These are phyloP conservation scores for Blastobotrys aristatus DNA, from an alignment of 1,139 yeast genomes.

Conservation along the genomic window DNA sequence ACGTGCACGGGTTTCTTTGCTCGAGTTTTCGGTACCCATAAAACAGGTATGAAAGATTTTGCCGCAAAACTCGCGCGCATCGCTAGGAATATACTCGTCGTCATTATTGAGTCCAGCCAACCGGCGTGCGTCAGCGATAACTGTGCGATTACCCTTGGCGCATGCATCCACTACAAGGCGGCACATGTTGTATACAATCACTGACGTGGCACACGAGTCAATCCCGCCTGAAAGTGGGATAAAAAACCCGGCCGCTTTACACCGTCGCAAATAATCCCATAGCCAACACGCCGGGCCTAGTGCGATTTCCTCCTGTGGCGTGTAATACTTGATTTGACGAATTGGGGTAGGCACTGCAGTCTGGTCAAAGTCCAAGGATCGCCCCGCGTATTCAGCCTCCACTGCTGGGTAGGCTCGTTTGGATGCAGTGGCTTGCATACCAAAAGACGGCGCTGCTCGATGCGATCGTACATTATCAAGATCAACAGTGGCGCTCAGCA, in stretches of 20 bases:
- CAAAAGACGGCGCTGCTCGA: constrained; percentile 67
- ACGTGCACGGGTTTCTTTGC: constrained; percentile 75
- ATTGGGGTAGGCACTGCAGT: constrained; percentile 53
- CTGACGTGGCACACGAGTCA: constrained; percentile 96
- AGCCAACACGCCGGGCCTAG: constrained; percentile 99
- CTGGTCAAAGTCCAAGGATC: constrained; percentile 52
- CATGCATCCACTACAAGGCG: constrained; percentile 63
- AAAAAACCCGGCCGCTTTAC: constrained; percentile 85
- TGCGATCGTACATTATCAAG: constrained; percentile 84
- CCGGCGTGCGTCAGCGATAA: constrained; percentile 63
- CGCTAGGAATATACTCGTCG: constrained; percentile 59
- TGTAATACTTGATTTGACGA: constrained; percentile 52
- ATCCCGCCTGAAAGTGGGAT: constrained; percentile 95
- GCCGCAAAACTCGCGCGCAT: constrained; percentile 70
- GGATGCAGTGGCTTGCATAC: constrained; percentile 54
- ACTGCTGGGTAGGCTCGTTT: constrained; percentile 55
- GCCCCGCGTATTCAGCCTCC: constrained; percentile 21
- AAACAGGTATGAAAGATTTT: constrained; percentile 81
- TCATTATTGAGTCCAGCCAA: constrained; percentile 43
- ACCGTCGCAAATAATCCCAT: constrained; percentile 94
- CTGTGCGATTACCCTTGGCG: constrained; percentile 62
- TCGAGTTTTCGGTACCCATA: constrained; percentile 95
- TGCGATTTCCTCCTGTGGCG: constrained; percentile 94
- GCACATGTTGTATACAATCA: constrained; percentile 92
- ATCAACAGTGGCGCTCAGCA: constrained; percentile 87